These are phyloP conservation scores for Fusarium sp. DNA, from an alignment of 2,329 filamentous ascomycete genomes.

Conservation along the genomic window DNA sequence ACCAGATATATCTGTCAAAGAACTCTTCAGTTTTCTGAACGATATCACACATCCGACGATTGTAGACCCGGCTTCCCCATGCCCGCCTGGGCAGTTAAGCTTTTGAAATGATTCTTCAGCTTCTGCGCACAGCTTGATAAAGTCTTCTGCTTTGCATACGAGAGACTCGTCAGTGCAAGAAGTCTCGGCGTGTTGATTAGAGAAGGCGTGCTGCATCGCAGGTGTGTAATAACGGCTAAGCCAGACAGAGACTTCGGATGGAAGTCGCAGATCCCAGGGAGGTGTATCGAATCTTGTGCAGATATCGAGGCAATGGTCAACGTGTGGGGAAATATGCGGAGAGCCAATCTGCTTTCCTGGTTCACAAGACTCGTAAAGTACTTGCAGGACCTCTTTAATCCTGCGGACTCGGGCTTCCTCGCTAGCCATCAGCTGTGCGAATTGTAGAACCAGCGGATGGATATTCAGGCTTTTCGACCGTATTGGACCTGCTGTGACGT, in stretches of 20 bases:
- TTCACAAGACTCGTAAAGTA: background rate
- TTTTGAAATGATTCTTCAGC: background rate
- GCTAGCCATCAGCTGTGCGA: background rate
- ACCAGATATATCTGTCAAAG: background rate
- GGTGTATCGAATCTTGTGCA: background rate
- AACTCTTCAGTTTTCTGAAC: background rate
- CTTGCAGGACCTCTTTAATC: background rate
- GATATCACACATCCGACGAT: background rate
- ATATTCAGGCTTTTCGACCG: background rate
- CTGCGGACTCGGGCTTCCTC: background rate
- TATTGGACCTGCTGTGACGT: background rate
- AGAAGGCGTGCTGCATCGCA: no score
- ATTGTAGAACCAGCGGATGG: slow-evolving; percentile 6
- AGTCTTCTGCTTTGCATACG: background rate
- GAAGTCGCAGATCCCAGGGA: background rate
- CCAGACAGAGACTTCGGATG: background rate
- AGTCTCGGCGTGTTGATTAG: no score
- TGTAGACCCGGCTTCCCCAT: background rate
- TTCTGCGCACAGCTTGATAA: background rate
- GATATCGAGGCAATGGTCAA: background rate
- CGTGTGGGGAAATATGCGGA: background rate
- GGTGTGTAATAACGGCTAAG: no score
- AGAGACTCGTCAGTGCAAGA: background rate
- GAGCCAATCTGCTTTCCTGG: background rate
- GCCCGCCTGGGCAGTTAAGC: background rate